phyloP scores from a whole-genome alignment of 2,329 filamentous ascomycete genomes.

The Colletotrichum sp. region DNA sequence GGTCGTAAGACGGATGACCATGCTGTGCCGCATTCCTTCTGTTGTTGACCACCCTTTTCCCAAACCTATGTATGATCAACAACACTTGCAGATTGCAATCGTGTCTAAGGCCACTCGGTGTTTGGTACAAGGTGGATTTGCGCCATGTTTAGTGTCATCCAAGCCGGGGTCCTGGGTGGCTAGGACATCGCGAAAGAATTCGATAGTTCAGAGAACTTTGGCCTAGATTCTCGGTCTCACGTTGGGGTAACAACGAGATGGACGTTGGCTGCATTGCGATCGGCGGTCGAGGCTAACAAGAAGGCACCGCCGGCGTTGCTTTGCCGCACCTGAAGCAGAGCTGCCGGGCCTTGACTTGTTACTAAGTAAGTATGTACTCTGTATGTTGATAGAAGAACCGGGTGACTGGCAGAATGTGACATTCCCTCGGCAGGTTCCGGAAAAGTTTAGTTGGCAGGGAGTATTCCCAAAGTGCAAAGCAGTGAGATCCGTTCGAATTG shows the following conservation, averaged over 20 bases:
- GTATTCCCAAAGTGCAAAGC: neutral
- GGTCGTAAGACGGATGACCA: neutral
- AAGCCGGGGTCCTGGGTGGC: neutral
- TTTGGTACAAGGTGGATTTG: neutral
- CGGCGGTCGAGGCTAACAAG: neutral
- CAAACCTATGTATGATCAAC: neutral
- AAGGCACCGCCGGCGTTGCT: neutral
- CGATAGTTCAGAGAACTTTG: neutral
- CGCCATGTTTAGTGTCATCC: neutral
- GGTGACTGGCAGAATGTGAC: neutral
- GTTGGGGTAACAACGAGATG: neutral
- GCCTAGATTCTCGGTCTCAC: neutral
- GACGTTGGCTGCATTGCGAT: slow-evolving; percentile 1
- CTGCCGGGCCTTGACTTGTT: neutral
- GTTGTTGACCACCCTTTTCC: neutral
- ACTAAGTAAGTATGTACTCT: neutral
- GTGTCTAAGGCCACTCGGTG: neutral
- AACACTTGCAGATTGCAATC: neutral
- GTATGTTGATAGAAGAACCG: neutral
- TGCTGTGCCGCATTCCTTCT: neutral
- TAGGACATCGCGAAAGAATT: neutral
- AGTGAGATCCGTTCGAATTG: neutral
- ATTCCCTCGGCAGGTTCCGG: neutral
- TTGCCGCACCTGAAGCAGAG: neutral
- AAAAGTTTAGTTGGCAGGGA: neutral